These are phyloP conservation scores for Eutypa lata DNA, from an alignment of 2,329 filamentous ascomycete species.

Conservation along the genomic window DNA sequence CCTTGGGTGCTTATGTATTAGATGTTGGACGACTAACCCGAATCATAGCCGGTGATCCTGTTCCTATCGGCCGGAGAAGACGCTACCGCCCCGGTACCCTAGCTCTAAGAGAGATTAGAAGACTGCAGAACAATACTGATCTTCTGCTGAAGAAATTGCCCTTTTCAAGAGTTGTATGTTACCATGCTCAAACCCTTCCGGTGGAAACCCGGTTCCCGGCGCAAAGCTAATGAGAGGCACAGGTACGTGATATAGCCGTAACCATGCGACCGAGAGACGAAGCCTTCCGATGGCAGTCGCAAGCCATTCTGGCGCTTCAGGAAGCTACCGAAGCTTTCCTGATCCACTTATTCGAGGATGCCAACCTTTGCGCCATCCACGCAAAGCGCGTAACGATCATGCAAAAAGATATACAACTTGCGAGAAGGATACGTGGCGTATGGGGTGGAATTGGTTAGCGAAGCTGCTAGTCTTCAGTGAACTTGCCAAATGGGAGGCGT, in stretches of 20 bases:
- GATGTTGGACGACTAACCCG: constrained; percentile 20
- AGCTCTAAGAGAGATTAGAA: constrained; percentile 86
- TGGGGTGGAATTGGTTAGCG: constrained; percentile 66
- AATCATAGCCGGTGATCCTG: constrained; percentile 66
- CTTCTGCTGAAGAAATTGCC: constrained; percentile 78
- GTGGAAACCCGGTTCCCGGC: not conserved
- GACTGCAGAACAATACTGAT: constrained; percentile 86
- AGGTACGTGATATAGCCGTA: constrained; percentile 72
- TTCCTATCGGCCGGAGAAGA: constrained; percentile 58
- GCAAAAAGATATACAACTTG: constrained; percentile 97
- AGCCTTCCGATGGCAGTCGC: constrained; percentile 91
- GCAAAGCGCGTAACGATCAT: constrained; percentile 96
- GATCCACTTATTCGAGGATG: constrained; percentile 94
- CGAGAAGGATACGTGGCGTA: constrained; percentile 72
- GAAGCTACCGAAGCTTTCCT: constrained; percentile 96
- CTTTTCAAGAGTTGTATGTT: constrained; percentile 68
- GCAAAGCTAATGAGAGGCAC: constrained; percentile 1
- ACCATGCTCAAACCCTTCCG: not conserved
- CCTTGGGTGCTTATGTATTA: not conserved
- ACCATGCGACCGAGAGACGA: constrained; percentile 59
- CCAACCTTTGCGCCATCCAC: constrained; percentile 94
- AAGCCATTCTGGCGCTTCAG: constrained; percentile 88
- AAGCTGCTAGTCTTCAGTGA: constrained; percentile 2
- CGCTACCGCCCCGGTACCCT: constrained; percentile 78
- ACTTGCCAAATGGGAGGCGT: not conserved